Percentiles rank a stretch among this genome's conserved stretches.
These are phyloP conservation scores for Fusarium sp. DNA, from an alignment of 2,329 filamentous ascomycete genomes.

Conservation along the genomic window DNA sequence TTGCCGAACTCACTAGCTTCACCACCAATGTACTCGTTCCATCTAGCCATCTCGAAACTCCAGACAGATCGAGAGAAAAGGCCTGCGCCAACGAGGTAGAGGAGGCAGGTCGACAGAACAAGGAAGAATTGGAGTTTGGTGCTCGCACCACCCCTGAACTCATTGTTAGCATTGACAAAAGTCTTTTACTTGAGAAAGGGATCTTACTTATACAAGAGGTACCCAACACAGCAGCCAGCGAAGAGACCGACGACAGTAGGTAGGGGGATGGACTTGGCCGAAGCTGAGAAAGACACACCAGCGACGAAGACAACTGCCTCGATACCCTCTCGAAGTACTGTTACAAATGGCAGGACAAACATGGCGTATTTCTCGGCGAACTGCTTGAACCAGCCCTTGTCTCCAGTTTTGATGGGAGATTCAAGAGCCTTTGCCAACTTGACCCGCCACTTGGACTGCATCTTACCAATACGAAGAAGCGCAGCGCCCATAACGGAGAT, in stretches of 20 bases:
- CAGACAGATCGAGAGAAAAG: slow-evolving; percentile 83
- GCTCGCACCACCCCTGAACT: slow-evolving; percentile 55
- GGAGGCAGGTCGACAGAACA: slow-evolving; percentile 82
- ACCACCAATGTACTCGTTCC: slow-evolving; percentile 73
- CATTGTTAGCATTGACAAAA: neutral
- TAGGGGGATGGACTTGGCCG: slow-evolving; percentile 80
- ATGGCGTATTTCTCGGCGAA: slow-evolving; percentile 84
- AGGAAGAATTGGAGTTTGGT: slow-evolving; percentile 76
- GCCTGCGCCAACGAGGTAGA: slow-evolving; percentile 86
- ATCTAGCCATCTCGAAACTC: slow-evolving; percentile 77
- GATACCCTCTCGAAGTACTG: slow-evolving; percentile 85
- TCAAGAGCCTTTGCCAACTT: slow-evolving; percentile 81
- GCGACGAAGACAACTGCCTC: slow-evolving; percentile 89
- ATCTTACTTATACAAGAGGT: slow-evolving; percentile 79
- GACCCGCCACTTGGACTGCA: slow-evolving; percentile 88
- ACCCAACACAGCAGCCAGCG: slow-evolving; percentile 76
- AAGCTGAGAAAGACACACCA: slow-evolving; percentile 81
- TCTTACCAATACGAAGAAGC: slow-evolving; percentile 82
- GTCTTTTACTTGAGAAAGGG: neutral
- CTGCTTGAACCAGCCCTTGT: slow-evolving; percentile 64
- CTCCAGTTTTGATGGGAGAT: slow-evolving; percentile 57
- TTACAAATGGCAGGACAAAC: slow-evolving; percentile 88
- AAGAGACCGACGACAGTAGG: slow-evolving; percentile 78
- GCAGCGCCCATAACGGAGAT: slow-evolving; percentile 85
- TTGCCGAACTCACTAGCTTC: slow-evolving; percentile 61